These are phyloP conservation scores for Glarea lozoyensis DNA, from an alignment of 495 filamentous ascomycete genomes.

Conservation along the genomic window DNA sequence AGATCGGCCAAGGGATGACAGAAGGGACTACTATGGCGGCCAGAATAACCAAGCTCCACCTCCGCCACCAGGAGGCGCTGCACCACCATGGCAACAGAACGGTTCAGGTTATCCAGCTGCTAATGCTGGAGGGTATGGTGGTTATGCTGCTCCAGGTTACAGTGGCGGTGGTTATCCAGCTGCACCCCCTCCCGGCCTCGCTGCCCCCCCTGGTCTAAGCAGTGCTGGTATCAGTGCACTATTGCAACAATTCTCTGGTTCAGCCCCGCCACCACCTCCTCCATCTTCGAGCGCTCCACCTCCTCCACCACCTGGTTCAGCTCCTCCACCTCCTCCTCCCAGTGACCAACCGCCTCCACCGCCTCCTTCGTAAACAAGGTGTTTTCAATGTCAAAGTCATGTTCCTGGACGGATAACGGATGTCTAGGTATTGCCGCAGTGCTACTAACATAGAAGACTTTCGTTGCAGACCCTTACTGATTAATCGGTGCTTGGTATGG, in stretches of 20 bases:
- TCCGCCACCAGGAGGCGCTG: constrained; percentile 25
- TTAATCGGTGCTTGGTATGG: no score
- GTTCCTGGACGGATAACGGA: no score
- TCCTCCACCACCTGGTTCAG: constrained; percentile 62
- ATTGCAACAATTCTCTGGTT: constrained; percentile 55
- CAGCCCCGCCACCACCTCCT: constrained; percentile 41
- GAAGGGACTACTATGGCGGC: constrained; percentile 31
- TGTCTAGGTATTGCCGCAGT: no score
- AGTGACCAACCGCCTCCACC: constrained; percentile 71
- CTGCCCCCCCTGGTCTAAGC: constrained; percentile 50
- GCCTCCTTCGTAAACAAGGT: constrained; percentile 22
- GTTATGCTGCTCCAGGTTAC: constrained; percentile 32
- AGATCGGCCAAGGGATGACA: constrained; percentile 34
- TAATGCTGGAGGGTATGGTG: constrained; percentile 36
- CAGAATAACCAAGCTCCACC: constrained; percentile 26
- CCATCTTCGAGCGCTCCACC: constrained; percentile 42
- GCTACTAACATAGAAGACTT: no score
- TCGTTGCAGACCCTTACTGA: no score
- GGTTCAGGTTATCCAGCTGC: constrained; percentile 21
- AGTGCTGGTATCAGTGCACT: constrained; percentile 47
- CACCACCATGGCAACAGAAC: constrained; percentile 62
- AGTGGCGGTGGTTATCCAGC: constrained; percentile 47
- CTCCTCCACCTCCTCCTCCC: constrained; percentile 66
- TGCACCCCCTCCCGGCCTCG: constrained; percentile 45
- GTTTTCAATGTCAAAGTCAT: neutral